Percentiles rank a stretch among this genome's conserved stretches.
Conservation (phyloP, 192 early-diverging fungal species). For the Podila clonocystis region DNA sequence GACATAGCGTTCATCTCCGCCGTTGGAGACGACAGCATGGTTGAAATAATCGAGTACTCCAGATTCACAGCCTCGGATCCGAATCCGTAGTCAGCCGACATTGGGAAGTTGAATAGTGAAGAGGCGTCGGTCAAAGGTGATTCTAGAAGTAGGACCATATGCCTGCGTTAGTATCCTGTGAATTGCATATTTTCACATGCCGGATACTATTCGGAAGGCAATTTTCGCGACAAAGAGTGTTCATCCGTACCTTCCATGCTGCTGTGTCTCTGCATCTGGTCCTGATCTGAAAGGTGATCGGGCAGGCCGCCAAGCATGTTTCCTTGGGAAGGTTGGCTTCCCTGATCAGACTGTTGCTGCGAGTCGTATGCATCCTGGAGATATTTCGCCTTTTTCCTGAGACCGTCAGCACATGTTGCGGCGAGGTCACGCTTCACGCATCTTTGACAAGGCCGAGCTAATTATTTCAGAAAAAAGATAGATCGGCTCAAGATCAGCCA, state of each 20-base stretch:
- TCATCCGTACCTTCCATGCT: slow-evolving; percentile 22
- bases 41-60: slow-evolving; percentile 90
- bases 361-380: slow-evolving; percentile 72
- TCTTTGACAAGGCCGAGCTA: slow-evolving; percentile 86
- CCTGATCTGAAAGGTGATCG: slow-evolving; percentile 22
- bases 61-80: slow-evolving; percentile 89
- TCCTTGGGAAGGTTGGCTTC: slow-evolving; percentile 14
- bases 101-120: slow-evolving; percentile 38
- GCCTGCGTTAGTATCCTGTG: background rate
- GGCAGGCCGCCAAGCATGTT: slow-evolving; percentile 5
- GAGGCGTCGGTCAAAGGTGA: slow-evolving; percentile 29
- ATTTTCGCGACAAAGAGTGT: background rate
- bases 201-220: no score
- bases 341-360: slow-evolving; percentile 33
- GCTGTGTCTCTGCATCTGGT: slow-evolving; percentile 23
- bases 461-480: slow-evolving; percentile 6
- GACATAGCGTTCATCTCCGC: slow-evolving; percentile 47
- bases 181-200: no score
- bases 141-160: slow-evolving; percentile 1
- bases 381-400: slow-evolving; percentile 94
- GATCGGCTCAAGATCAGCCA: background rate
- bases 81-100: slow-evolving; percentile 72
- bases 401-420: slow-evolving; percentile 82
- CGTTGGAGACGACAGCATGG: slow-evolving; percentile 83
- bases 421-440: slow-evolving; percentile 86